Evolutionary conservation across 768 basidiomycete genomes (phyloP).

Genomic region (Russula earlei): DNA sequence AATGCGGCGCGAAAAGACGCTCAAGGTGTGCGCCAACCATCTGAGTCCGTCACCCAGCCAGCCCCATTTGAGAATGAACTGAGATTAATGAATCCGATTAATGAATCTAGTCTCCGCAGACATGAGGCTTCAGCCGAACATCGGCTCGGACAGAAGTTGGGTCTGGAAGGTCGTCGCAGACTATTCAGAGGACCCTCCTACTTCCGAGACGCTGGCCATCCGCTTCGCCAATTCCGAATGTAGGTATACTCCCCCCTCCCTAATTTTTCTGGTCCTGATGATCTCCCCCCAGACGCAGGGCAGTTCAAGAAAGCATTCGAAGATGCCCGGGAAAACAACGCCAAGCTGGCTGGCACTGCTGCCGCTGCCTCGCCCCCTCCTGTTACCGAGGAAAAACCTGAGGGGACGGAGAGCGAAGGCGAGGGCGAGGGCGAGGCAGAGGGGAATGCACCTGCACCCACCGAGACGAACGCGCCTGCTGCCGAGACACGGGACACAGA

Average conservation of each 20-base stretch:
- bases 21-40: slow-evolving; percentile 99
- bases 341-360: slow-evolving; percentile 22
- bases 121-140: slow-evolving; percentile 94
- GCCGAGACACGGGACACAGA: slow-evolving; percentile 28
- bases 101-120: slow-evolving; percentile 59
- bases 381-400: slow-evolving; percentile 27
- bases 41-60: slow-evolving; percentile 44
- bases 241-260: slow-evolving; percentile 33
- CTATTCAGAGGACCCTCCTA: slow-evolving; percentile 83
- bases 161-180: slow-evolving; percentile 97
- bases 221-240: slow-evolving; percentile 96
- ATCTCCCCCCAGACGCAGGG: slow-evolving; percentile 49
- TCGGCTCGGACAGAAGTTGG: slow-evolving; percentile 98
- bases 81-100: background rate
- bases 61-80: background rate
- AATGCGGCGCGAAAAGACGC: slow-evolving; percentile 99
- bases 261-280: background rate
- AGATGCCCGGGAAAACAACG: slow-evolving; percentile 66
- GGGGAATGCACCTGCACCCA: slow-evolving; percentile 22
- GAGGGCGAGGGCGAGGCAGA: slow-evolving; percentile 24
- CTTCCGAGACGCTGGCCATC: slow-evolving; percentile 93
- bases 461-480: slow-evolving; percentile 19
- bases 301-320: slow-evolving; percentile 90
- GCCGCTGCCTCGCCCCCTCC: slow-evolving; percentile 24
- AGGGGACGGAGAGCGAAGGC: slow-evolving; percentile 23